These are phyloP conservation scores for Fusarium sp. DNA, from an alignment of 2,329 filamentous ascomycete species.

Conservation along the genomic window DNA sequence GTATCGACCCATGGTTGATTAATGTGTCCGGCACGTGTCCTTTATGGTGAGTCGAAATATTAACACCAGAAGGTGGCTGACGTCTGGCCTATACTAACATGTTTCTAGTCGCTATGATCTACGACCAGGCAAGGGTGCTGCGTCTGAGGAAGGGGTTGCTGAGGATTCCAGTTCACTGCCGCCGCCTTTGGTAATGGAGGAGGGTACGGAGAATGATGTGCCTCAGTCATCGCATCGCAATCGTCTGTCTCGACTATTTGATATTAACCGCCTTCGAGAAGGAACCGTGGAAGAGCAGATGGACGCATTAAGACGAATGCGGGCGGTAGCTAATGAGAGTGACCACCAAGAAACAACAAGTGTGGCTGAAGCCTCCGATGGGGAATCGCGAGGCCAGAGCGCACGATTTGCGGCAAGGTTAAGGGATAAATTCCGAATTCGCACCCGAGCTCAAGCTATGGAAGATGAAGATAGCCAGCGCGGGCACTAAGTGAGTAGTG, in stretches of 20 bases:
- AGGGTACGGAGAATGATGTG: conserved; percentile 51
- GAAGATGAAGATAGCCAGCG: conserved; percentile 31
- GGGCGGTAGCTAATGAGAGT: conserved; percentile 42
- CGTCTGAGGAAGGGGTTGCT: conserved; percentile 34
- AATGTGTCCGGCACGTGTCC: conserved; percentile 77
- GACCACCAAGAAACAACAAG: conserved; percentile 31
- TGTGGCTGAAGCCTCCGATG: conserved; percentile 39
- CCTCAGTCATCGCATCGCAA: conserved; percentile 53
- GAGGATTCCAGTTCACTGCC: conserved; percentile 47
- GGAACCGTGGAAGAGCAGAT: conserved; percentile 73
- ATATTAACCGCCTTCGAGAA: conserved; percentile 67
- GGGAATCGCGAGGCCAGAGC: conserved; percentile 54
- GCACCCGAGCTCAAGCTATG: conserved; percentile 57
- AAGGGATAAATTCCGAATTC: conserved; percentile 64
- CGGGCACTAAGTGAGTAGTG: not conserved
- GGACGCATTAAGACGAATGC: conserved; percentile 63
- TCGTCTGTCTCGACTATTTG: conserved; percentile 64
- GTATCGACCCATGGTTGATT: conserved; percentile 76
- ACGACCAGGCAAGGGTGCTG: conserved; percentile 53
- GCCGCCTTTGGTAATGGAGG: conserved; percentile 58
- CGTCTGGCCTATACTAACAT: conserved; percentile 33
- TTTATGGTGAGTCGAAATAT: conserved; percentile 66
- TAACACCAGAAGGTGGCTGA: not conserved
- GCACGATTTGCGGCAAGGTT: conserved; percentile 61
- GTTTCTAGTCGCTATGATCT: conserved; percentile 64